Conservation (phyloP, 768 basidiomycete species). For the Panus rudis region DNA sequence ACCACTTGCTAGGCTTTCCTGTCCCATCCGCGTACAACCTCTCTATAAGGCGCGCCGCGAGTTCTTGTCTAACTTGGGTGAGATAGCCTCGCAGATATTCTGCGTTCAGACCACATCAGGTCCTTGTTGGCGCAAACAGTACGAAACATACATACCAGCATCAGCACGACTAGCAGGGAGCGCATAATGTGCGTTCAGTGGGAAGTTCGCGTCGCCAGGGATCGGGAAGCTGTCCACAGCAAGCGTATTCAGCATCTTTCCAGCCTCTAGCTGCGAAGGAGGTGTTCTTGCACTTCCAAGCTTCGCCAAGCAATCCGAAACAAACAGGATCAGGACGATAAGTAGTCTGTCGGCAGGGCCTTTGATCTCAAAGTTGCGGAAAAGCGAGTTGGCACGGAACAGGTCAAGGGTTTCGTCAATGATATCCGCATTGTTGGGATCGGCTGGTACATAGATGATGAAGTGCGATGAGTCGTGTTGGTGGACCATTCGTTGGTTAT, state of each 20-base stretch:
- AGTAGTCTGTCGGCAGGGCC: conserved; percentile 92
- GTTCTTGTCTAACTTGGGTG: conserved; percentile 87
- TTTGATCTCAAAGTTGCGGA: conserved; percentile 99
- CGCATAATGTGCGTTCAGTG: conserved; percentile 88
- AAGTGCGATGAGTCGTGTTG: not conserved
- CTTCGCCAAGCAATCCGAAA: conserved; percentile 94
- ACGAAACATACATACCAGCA: conserved; percentile 50
- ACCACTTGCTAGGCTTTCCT: conserved; percentile 98
- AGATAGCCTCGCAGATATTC: conserved; percentile 90
- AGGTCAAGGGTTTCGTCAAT: conserved; percentile 94
- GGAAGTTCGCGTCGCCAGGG: conserved; percentile 94
- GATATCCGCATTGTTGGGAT: conserved; percentile 76
- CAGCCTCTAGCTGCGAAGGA: conserved; percentile 76
- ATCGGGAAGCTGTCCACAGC: conserved; percentile 91
- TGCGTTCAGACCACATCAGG: conserved; percentile 26
- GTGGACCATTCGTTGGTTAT: too few species aligned
- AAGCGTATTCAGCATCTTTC: conserved; percentile 83
- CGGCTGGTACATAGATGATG: conserved; percentile 42
- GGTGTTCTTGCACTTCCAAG: conserved; percentile 65
- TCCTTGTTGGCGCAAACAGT: not conserved
- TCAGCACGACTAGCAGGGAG: conserved; percentile 70
- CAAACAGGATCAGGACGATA: conserved; percentile 95
- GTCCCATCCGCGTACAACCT: conserved; percentile 89
- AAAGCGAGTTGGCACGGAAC: conserved; percentile 97
- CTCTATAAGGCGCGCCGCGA: conserved; percentile 80